phyloP scores from a whole-genome alignment of 768 basidiomycete species.

The Chalciporus piperatus region DNA sequence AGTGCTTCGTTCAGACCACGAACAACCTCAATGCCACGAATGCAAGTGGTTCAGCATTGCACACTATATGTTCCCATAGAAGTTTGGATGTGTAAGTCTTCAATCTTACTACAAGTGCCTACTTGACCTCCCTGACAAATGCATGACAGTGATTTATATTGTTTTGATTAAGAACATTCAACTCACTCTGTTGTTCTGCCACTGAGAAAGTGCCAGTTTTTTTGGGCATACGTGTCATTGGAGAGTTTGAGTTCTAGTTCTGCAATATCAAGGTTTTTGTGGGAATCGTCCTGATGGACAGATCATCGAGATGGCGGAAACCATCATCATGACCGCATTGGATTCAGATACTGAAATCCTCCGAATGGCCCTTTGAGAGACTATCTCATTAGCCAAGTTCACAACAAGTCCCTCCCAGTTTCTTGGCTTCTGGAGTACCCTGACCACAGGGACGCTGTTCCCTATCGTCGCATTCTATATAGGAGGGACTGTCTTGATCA shows the following conservation, averaged over 20 bases:
- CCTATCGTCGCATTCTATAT: constrained; percentile 32
- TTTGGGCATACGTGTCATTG: too few relatives aligned
- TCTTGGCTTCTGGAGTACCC: constrained; percentile 32
- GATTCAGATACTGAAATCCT: constrained; percentile 46
- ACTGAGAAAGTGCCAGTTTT: too few relatives aligned
- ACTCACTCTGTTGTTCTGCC: too few relatives aligned
- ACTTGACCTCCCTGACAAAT: constrained; percentile 2
- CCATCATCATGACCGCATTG: constrained; percentile 41
- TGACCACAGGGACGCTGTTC: constrained; percentile 28
- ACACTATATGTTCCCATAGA: constrained; percentile 41
- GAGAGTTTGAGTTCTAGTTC: too few relatives aligned
- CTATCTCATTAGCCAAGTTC: constrained; percentile 22
- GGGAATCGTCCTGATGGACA: constrained; percentile 41
- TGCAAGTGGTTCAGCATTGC: constrained; percentile 51
- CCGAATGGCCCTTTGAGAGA: constrained; percentile 20
- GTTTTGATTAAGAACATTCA: constrained; percentile 39
- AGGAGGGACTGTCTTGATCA: constrained; percentile 39
- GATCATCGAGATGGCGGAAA: constrained; percentile 49
- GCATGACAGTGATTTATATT: constrained; percentile 53
- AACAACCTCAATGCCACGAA: constrained; percentile 66
- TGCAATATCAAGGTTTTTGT: constrained; percentile 40
- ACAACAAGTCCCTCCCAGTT: constrained; percentile 30
- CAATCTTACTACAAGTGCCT: not conserved
- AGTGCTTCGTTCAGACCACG: constrained; percentile 63
- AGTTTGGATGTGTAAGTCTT: constrained; percentile 56